phyloP scores from a whole-genome alignment of 768 basidiomycete species.

The Mycena belliarum region DNA sequence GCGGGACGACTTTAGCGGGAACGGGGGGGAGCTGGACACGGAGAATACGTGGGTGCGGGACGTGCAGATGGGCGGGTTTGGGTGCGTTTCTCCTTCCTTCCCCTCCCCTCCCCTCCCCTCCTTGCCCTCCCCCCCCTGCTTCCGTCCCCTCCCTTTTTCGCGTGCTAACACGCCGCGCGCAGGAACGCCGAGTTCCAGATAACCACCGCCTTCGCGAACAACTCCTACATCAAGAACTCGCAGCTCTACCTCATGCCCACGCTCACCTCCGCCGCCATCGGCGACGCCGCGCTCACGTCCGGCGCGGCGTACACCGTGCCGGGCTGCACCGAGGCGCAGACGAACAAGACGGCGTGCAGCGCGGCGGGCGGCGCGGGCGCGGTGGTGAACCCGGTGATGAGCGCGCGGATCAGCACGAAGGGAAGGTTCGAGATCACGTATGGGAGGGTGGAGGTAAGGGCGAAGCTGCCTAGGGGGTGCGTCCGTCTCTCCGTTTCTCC shows the following conservation, averaged over 20 bases:
- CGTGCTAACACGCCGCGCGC: not conserved
- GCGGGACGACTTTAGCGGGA: conserved; percentile 61
- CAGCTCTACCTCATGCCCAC: conserved; percentile 83
- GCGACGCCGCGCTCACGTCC: conserved; percentile 46
- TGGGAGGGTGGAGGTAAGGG: conserved; percentile 62
- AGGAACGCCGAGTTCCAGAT: conserved; percentile 81
- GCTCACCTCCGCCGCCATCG: conserved; percentile 56
- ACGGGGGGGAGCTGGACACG: conserved; percentile 35
- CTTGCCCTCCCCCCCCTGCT: too few relatives aligned
- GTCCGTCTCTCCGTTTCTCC: conserved; percentile 28
- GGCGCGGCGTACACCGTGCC: conserved; percentile 29
- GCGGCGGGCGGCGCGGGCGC: conserved; percentile 41
- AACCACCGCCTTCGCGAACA: conserved; percentile 60
- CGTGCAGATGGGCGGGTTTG: conserved; percentile 75
- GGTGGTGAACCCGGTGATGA: conserved; percentile 76
- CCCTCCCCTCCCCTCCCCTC: not conserved
- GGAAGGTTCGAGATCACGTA: conserved; percentile 57
- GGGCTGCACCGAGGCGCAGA: conserved; percentile 29
- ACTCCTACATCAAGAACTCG: conserved; percentile 50
- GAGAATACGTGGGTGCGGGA: conserved; percentile 63
- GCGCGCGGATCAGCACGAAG: conserved; percentile 71
- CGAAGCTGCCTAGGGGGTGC: conserved; percentile 58
- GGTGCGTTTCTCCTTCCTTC: conserved; percentile 36
- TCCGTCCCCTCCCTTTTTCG: not conserved
- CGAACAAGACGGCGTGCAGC: conserved; percentile 40